Evolutionary conservation across 2,329 filamentous ascomycete species (phyloP).

Genomic region (Purpureocillium lavendulum): DNA sequence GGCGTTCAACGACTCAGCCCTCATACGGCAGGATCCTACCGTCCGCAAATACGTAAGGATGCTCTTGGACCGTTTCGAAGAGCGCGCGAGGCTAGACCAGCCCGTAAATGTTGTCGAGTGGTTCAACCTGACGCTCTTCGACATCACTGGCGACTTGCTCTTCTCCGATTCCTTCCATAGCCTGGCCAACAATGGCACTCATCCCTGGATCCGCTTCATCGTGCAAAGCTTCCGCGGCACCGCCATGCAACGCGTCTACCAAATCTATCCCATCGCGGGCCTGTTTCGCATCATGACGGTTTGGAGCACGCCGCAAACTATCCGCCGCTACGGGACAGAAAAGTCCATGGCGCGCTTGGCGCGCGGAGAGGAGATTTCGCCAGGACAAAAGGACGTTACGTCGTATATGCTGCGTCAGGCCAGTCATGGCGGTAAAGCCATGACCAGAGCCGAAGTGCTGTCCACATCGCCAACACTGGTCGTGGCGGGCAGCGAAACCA

Average conservation of each 20-base stretch:
- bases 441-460: constrained; percentile 25
- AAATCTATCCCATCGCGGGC: too few species aligned
- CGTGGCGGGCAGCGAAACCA: constrained; percentile 25
- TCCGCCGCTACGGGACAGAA: too few species aligned
- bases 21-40: constrained; percentile 20
- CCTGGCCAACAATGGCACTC: constrained; percentile 12
- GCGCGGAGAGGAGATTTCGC: too few species aligned
- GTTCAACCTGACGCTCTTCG: constrained; percentile 29
- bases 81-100: constrained; percentile 4
- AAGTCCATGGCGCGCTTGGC: too few species aligned
- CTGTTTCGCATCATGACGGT: too few species aligned
- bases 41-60: constrained; percentile 17
- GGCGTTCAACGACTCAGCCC: constrained; percentile 20
- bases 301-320: too few species aligned
- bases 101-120: constrained; percentile 20
- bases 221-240: constrained; percentile 4
- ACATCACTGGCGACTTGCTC: constrained; percentile 30
- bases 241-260: constrained; percentile 5
- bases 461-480: constrained; percentile 13
- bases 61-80: constrained; percentile 12
- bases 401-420: constrained; percentile 19
- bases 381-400: constrained; percentile 6
- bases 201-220: constrained; percentile 12
- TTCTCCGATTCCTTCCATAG: constrained; percentile 34
- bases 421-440: constrained; percentile 17